A percentile compares a stretch with the other conserved stretches of the same genome.
phyloP scores from a whole-genome alignment of 306 rosid species.

The Glycine soja region DNA sequence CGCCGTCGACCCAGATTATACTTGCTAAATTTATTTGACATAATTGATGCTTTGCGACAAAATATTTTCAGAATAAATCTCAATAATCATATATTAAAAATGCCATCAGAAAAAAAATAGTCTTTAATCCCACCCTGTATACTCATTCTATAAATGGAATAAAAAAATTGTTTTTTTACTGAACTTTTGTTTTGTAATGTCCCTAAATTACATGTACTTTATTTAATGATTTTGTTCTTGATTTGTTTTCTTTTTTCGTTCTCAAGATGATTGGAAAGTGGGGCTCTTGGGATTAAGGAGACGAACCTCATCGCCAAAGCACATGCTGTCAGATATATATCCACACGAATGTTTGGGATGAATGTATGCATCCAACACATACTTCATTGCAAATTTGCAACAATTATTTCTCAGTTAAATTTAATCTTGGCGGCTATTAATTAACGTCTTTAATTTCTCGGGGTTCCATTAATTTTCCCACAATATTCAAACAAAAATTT shows the following conservation, averaged over 20 bases:
- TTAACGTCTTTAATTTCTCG: background rate
- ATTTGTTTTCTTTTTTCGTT: conserved; percentile 32
- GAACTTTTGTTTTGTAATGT: background rate
- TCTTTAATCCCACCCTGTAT: background rate
- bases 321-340: conserved; percentile 43
- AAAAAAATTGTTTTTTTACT: background rate
- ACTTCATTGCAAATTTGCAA: background rate
- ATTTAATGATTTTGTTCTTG: conserved; percentile 33
- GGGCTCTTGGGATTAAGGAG: conserved; percentile 43
- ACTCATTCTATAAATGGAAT: background rate
- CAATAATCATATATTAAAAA: background rate
- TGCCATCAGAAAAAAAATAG: background rate
- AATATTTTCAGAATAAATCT: background rate
- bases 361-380: conserved; percentile 28
- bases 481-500: background rate
- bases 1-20: background rate
- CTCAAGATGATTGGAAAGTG: conserved; percentile 41
- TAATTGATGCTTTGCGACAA: conserved; percentile 16
- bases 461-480: background rate
- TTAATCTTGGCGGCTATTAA: conserved; percentile 3
- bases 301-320: conserved; percentile 42
- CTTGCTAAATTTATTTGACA: background rate
- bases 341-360: conserved; percentile 36
- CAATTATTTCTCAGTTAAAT: conserved; percentile 15
- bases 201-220: conserved; percentile 28